Evolutionary conservation across 495 filamentous ascomycete species (phyloP).

Genomic region (Bacidia gigantensis): DNA sequence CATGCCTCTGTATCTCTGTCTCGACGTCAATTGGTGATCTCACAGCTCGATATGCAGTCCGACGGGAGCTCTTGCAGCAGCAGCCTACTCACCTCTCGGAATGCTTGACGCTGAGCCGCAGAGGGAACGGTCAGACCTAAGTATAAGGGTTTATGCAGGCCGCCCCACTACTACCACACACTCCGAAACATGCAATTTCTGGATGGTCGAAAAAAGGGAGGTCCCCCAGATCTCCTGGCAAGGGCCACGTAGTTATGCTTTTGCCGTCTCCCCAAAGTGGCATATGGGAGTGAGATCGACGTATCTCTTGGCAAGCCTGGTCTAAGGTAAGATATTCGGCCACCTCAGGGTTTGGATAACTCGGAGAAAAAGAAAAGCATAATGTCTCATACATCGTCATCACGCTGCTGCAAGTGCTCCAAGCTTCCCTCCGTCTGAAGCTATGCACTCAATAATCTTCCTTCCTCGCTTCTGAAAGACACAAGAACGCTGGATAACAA

Average conservation of each 20-base stretch:
- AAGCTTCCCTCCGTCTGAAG: too few species aligned
- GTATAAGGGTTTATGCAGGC: neutral
- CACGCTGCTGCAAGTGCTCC: too few species aligned
- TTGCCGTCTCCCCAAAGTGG: neutral
- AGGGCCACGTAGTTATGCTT: neutral
- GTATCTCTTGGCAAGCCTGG: neutral
- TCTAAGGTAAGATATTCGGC: too few species aligned
- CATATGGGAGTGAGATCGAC: neutral
- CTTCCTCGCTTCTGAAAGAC: too few species aligned
- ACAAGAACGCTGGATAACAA: too few species aligned
- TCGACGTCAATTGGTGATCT: neutral
- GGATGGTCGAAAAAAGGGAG: neutral
- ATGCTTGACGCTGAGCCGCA: neutral
- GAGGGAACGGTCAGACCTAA: neutral
- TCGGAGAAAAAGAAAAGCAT: neutral
- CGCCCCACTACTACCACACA: neutral
- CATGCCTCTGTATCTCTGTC: neutral
- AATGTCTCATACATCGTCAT: neutral
- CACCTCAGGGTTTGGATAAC: neutral
- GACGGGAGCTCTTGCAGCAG: neutral
- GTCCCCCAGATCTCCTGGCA: too few species aligned
- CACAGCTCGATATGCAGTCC: neutral
- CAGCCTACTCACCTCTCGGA: too few species aligned
- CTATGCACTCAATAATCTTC: too few species aligned
- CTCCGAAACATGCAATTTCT: neutral